These are phyloP conservation scores for Atkinsonella hypoxylon DNA, from an alignment of 2,329 filamentous ascomycete species.

Conservation along the genomic window DNA sequence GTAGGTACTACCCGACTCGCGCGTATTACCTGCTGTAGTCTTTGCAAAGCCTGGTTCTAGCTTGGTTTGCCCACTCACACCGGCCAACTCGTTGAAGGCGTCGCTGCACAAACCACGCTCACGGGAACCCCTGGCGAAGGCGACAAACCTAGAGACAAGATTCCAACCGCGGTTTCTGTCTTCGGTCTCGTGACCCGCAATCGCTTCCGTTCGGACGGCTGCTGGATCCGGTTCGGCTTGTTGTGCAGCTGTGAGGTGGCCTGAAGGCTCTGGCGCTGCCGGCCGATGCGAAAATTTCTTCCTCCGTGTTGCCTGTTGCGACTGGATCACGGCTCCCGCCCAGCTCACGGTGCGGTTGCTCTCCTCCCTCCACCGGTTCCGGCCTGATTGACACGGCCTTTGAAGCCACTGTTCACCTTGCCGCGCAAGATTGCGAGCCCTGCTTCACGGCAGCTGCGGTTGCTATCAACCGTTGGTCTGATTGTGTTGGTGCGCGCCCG, in stretches of 20 bases:
- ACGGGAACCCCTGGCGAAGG: not conserved
- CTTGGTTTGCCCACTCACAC: conserved; percentile 5
- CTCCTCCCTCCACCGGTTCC: not conserved
- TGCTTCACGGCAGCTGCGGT: not conserved
- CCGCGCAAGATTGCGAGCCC: not conserved
- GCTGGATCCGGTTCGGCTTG: conserved; percentile 4
- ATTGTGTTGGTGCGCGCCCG: conserved; percentile 3
- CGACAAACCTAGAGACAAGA: not conserved
- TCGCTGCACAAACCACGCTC: conserved; percentile 1
- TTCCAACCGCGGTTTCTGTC: not conserved
- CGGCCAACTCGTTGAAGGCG: not conserved
- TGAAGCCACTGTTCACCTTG: not conserved
- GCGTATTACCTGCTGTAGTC: not conserved
- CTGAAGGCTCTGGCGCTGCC: conserved; percentile 8
- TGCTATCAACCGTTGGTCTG: not conserved
- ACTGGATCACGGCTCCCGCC: conserved; percentile 11
- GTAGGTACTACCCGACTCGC: not conserved
- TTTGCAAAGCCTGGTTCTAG: conserved; percentile 4
- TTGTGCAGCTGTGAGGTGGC: conserved; percentile 8
- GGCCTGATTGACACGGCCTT: not conserved
- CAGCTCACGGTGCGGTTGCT: conserved; percentile 4
- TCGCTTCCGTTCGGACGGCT: conserved; percentile 5
- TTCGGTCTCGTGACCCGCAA: conserved; percentile 7
- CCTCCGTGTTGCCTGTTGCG: conserved; percentile 12
- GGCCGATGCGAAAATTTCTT: conserved; percentile 23